A percentile compares a stretch with the other conserved stretches of the same genome.
Evolutionary conservation across 2,329 filamentous ascomycete species (phyloP).

Genomic region (Monilinia polystroma): DNA sequence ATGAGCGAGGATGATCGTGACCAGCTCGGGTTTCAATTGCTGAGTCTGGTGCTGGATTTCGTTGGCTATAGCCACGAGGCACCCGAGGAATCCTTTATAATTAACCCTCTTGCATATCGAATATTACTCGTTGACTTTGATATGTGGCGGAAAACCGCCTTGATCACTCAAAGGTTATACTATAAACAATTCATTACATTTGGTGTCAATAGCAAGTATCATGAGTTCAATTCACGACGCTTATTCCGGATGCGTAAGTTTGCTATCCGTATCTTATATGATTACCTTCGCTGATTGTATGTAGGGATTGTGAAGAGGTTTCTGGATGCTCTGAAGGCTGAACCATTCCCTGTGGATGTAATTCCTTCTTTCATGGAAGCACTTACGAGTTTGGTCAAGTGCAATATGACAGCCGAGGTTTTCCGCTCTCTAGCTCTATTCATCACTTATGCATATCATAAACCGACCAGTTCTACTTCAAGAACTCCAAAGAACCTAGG

Average conservation of each 20-base stretch:
- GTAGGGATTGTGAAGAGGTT: constrained; percentile 85
- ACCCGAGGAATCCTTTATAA: constrained; percentile 85
- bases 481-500: constrained; percentile 53
- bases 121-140: constrained; percentile 90
- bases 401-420: constrained; percentile 79
- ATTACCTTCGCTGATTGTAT: constrained; percentile 26
- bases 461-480: constrained; percentile 48
- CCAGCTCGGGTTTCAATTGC: constrained; percentile 59
- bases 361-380: constrained; percentile 75
- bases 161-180: constrained; percentile 80
- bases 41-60: constrained; percentile 78
- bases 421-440: constrained; percentile 86
- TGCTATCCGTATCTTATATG: background rate
- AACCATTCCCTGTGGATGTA: constrained; percentile 69
- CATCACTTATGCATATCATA: constrained; percentile 86
- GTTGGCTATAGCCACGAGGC: constrained; percentile 82
- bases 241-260: constrained; percentile 83
- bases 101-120: constrained; percentile 92
- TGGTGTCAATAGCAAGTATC: constrained; percentile 84
- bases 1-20: constrained; percentile 56
- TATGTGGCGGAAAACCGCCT: constrained; percentile 80
- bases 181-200: constrained; percentile 91
- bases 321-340: constrained; percentile 85
- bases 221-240: constrained; percentile 86
- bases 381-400: constrained; percentile 75